A percentile compares a stretch with the other conserved stretches of the same genome.
These are phyloP conservation scores for Trichosporon sp. DNA, from an alignment of 1,284 basidiomycete genomes.

Conservation along the genomic window DNA sequence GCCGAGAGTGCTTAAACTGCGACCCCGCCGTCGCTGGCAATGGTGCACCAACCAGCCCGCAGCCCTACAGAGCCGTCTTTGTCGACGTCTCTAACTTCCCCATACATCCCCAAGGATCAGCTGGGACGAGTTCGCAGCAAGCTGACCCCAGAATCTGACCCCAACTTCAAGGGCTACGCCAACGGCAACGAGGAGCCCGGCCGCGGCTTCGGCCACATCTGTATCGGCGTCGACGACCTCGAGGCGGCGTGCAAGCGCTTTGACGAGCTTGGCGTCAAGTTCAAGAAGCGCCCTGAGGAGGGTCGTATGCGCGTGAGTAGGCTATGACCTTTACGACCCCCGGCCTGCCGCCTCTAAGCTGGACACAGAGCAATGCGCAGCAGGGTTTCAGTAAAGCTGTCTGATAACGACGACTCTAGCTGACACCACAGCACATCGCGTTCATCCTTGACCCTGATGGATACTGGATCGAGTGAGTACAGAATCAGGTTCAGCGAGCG, in stretches of 20 bases:
- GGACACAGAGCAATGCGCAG: not conserved
- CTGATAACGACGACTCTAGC: not conserved
- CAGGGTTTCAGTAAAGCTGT: no score
- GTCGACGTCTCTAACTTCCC: no score
- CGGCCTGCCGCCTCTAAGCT: not conserved
- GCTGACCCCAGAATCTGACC: slow-evolving; percentile 62
- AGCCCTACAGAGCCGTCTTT: no score
- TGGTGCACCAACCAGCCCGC: no score
- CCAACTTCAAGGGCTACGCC: slow-evolving; percentile 70
- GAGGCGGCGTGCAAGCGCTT: slow-evolving; percentile 78
- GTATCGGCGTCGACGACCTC: slow-evolving; percentile 70
- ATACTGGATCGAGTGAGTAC: slow-evolving; percentile 52
- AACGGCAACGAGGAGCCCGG: slow-evolving; percentile 79
- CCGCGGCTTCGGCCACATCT: slow-evolving; percentile 78
- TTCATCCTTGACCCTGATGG: slow-evolving; percentile 84
- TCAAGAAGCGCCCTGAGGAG: slow-evolving; percentile 82
- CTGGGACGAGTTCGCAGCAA: no score
- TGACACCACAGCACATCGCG: slow-evolving; percentile 51
- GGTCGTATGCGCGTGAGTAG: slow-evolving; percentile 80
- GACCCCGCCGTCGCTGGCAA: no score
- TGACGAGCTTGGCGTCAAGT: slow-evolving; percentile 71
- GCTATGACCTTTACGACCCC: no score
- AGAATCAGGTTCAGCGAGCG: no score
- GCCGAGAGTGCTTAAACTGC: no score
- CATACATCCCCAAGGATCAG: no score